Conservation (phyloP, 768 basidiomycete species). For the Dioszegia hungarica region DNA sequence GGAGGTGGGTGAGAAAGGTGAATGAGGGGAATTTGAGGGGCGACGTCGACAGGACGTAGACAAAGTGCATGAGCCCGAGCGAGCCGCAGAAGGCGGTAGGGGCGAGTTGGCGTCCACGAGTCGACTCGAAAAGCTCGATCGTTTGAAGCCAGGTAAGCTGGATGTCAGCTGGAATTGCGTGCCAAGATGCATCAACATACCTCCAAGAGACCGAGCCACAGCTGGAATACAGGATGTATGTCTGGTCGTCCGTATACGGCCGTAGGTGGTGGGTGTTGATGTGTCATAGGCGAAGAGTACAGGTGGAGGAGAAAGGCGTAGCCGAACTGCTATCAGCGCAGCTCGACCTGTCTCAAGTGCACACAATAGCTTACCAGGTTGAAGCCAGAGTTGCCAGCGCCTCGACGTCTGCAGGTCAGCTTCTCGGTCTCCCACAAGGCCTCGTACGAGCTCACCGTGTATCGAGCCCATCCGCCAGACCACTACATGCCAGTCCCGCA, state of each 20-base stretch:
- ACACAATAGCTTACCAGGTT: slow-evolving; percentile 34
- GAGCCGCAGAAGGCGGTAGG: slow-evolving; percentile 38
- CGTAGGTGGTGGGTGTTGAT: slow-evolving; percentile 31
- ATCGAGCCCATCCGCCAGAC: slow-evolving; percentile 38
- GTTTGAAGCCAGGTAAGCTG: slow-evolving; percentile 41
- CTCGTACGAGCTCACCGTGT: slow-evolving; percentile 23
- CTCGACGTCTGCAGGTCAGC: slow-evolving; percentile 17
- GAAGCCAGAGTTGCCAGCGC: slow-evolving; percentile 38
- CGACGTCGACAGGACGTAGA: slow-evolving; percentile 33
- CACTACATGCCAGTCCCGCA: slow-evolving; percentile 28
- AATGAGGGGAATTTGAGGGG: slow-evolving; percentile 45
- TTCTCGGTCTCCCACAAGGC: not conserved
- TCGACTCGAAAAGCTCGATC: slow-evolving; percentile 23
- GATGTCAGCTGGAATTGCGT: slow-evolving; percentile 1
- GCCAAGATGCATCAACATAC: slow-evolving; percentile 8
- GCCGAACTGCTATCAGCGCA: slow-evolving; percentile 30
- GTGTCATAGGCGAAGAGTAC: slow-evolving; percentile 42
- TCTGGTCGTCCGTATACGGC: slow-evolving; percentile 35
- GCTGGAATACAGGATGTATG: slow-evolving; percentile 39
- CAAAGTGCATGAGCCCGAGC: slow-evolving; percentile 35
- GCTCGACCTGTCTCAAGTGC: not conserved
- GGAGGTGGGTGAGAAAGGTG: slow-evolving; percentile 41
- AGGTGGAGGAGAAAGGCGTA: slow-evolving; percentile 42
- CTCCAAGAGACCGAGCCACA: slow-evolving; percentile 40
- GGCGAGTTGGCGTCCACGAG: slow-evolving; percentile 28